Evolutionary conservation across 1,139 yeast species (phyloP).

Genomic region (Blastobotrys raffinosifermentans): DNA sequence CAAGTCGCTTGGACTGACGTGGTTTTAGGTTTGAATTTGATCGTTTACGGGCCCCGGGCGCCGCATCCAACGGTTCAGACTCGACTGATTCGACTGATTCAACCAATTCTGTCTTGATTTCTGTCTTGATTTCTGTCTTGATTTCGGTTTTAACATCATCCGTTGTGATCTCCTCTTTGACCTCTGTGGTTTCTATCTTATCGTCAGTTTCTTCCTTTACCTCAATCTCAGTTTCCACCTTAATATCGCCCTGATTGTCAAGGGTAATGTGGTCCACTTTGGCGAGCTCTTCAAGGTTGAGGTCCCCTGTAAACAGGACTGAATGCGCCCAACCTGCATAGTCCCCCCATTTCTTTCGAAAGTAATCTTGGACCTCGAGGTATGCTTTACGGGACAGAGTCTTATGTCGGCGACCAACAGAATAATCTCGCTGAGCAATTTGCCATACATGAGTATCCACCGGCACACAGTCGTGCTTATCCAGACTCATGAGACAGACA

Average conservation of each 20-base stretch:
- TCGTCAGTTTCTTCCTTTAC: not conserved
- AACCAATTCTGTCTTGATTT: not conserved
- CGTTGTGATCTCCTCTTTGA: not conserved
- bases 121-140: not conserved
- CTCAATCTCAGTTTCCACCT: slow-evolving; percentile 1
- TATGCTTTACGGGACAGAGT: slow-evolving; percentile 57
- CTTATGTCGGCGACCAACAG: slow-evolving; percentile 40
- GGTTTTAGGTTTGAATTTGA: no score
- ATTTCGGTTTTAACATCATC: not conserved
- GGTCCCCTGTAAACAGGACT: slow-evolving; percentile 80
- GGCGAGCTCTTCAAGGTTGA: slow-evolving; percentile 24
- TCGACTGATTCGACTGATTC: slow-evolving; percentile 1
- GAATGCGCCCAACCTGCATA: slow-evolving; percentile 99
- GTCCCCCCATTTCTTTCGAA: slow-evolving; percentile 71
- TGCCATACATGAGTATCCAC: slow-evolving; percentile 96
- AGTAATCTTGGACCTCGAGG: slow-evolving; percentile 53
- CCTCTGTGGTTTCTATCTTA: not conserved
- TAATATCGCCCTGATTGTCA: not conserved
- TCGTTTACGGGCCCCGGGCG: no score
- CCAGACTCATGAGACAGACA: slow-evolving; percentile 84
- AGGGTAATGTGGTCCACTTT: not conserved
- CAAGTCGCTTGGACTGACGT: no score
- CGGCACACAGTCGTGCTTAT: slow-evolving; percentile 84
- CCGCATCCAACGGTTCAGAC: no score
- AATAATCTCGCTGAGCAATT: slow-evolving; percentile 79